Percentiles rank a stretch among this genome's conserved stretches.
These are phyloP conservation scores for Ceratocystis cubensis DNA, from an alignment of 2,329 filamentous ascomycete species.

Conservation along the genomic window DNA sequence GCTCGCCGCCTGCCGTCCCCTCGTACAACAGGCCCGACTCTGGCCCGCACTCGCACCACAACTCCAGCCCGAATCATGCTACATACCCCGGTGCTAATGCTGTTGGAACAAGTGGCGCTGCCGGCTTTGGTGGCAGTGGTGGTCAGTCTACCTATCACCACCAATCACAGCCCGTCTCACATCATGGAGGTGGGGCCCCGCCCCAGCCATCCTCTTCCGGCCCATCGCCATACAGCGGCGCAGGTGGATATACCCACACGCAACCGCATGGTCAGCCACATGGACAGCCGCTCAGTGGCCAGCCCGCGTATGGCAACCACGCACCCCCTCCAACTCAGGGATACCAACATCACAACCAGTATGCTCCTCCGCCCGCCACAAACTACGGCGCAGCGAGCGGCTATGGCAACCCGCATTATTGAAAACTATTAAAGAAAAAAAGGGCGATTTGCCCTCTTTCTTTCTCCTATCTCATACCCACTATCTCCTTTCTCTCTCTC, in stretches of 20 bases:
- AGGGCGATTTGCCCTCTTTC: too few species aligned
- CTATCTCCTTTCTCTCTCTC: neutral
- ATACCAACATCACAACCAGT: conserved; percentile 23
- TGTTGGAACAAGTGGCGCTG: conserved; percentile 24
- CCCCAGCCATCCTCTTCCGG: conserved; percentile 16
- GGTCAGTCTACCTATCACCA: conserved; percentile 25
- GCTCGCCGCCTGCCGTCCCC: conserved; percentile 23
- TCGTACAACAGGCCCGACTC: conserved; percentile 20
- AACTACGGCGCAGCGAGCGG: conserved; percentile 17
- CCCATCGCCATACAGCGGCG: conserved; percentile 12
- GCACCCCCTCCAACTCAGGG: conserved; percentile 22
- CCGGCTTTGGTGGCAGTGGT: conserved; percentile 26
- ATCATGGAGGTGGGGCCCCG: conserved; percentile 5
- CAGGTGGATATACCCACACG: conserved; percentile 14
- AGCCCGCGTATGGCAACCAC: conserved; percentile 20
- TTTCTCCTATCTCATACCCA: too few species aligned
- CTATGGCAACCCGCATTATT: conserved; percentile 18
- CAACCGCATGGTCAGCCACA: conserved; percentile 8
- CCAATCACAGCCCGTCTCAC: conserved; percentile 21
- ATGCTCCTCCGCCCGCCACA: conserved; percentile 19
- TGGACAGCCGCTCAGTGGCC: conserved; percentile 22
- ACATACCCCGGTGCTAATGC: conserved; percentile 21
- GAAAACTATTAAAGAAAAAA: neutral
- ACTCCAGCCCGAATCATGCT: conserved; percentile 22
- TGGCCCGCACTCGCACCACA: conserved; percentile 20